Evolutionary conservation across 306 rosid genomes (phyloP), one percentile per base, ranked within the genome.

Genomic region (Glycine tomentella): DNA sequence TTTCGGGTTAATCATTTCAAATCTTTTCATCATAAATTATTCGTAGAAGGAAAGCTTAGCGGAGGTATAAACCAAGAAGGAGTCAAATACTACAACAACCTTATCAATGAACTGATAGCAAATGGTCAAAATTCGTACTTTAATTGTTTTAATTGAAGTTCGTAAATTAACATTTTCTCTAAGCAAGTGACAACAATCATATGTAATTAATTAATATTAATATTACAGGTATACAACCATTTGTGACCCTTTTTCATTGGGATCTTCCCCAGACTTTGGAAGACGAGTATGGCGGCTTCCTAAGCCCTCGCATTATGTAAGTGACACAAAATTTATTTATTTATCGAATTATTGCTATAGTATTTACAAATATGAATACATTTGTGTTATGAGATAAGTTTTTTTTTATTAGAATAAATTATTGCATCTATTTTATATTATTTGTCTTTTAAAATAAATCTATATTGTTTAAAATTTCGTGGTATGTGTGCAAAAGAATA

Each of bases 241-340:
- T 57, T 86, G 90, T 82, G 36, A 92, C 98, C 7, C 36, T 94
- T 36, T 90, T 92, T 25, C 94, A 94, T 34, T 94, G 92, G 92
- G 97, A 94, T 76, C 81, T 84, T 78, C 95, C 98, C 0, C 95
- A 89, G 85, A 46, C 84, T 14, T 81, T 94, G 12, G 91, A 92
- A 74, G 91, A 90, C 0, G 85, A 89, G 62, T 94, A 88, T 48
- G 87, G 86, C 12, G 97, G 97, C 25, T 90, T 92, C 79, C 72
- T 87, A 48, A 88, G 91, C 6, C 75, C 79, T 11, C 64, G 9
- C 7, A 83, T 90, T 65, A 86, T 83, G 95, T 92, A 63, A 89
- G 95, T 80, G 1, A 51, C 8, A 57, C 36, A 36, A 67, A 50
- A 31, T 10, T 74, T 72, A 72, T 0, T 15, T 70, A 14, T 2